These are phyloP conservation scores for Pleurotus pulmonarius DNA, from an alignment of 768 basidiomycete species.

Conservation along the genomic window DNA sequence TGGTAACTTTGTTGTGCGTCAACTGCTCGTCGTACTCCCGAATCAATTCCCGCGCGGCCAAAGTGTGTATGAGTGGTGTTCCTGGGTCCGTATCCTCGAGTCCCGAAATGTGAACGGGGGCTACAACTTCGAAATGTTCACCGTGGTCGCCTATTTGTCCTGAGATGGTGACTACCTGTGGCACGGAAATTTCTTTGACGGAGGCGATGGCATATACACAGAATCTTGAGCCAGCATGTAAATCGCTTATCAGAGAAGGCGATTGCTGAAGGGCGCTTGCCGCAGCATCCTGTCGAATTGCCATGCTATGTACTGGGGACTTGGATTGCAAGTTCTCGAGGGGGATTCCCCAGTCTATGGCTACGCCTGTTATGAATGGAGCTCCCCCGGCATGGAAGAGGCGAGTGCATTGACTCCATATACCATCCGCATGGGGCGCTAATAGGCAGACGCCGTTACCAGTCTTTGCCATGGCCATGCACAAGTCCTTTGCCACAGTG, in stretches of 20 bases:
- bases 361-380: constrained; percentile 38
- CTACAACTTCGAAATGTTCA: constrained; percentile 21
- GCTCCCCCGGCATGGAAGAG: constrained; percentile 50
- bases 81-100: constrained; percentile 27
- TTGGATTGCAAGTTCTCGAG: constrained; percentile 17
- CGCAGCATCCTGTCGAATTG: constrained; percentile 19
- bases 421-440: constrained; percentile 40
- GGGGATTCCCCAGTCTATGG: constrained; percentile 46
- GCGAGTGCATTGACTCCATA: constrained; percentile 43
- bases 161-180: constrained; percentile 26
- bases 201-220: constrained; percentile 30
- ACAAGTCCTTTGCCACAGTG: constrained; percentile 44
- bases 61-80: constrained; percentile 43
- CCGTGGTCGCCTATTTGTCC: constrained; percentile 32
- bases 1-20: constrained; percentile 38
- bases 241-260: constrained; percentile 24
- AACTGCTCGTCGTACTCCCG: constrained; percentile 39
- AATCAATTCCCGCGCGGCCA: constrained; percentile 52
- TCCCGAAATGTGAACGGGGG: constrained; percentile 23
- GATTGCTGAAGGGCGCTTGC: constrained; percentile 30
- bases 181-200: constrained; percentile 22
- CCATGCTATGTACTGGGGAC: constrained; percentile 11
- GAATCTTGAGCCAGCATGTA: constrained; percentile 32
- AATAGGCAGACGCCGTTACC: constrained; percentile 51
- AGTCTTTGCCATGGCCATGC: constrained; percentile 47